phyloP scores from a whole-genome alignment of 306 rosid species.

The Quercus variabilis region DNA sequence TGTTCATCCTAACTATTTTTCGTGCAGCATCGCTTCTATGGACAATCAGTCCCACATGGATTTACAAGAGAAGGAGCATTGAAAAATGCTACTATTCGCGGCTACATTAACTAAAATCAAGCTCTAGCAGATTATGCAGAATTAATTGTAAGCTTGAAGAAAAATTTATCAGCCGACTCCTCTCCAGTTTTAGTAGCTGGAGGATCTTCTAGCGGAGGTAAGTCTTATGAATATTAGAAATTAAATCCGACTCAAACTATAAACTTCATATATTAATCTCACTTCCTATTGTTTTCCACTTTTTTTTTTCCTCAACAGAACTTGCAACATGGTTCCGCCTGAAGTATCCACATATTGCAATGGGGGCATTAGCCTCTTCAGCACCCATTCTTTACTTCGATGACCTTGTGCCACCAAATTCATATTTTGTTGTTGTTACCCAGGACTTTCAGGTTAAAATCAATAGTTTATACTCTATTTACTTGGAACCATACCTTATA shows the following conservation, averaged over 20 bases:
- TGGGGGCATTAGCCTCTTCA: slow-evolving; percentile 50
- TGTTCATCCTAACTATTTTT: not conserved
- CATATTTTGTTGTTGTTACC: slow-evolving; percentile 20
- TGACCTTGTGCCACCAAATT: slow-evolving; percentile 24
- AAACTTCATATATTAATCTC: not conserved
- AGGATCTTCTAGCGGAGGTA: slow-evolving; percentile 73
- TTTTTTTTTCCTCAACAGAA: slow-evolving; percentile 9
- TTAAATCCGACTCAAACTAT: not conserved
- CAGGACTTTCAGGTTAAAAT: slow-evolving; percentile 30
- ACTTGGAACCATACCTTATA: not conserved
- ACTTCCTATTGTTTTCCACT: not conserved
- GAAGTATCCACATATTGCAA: slow-evolving; percentile 40
- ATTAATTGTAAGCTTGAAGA: slow-evolving; percentile 39
- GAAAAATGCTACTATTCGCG: slow-evolving; percentile 48
- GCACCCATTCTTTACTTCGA: slow-evolving; percentile 45
- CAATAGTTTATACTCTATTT: not conserved
- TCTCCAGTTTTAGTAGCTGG: slow-evolving; percentile 59
- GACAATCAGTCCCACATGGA: slow-evolving; percentile 67
- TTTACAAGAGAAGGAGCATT: slow-evolving; percentile 49
- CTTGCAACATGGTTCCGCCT: slow-evolving; percentile 52
- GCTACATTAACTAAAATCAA: slow-evolving; percentile 75
- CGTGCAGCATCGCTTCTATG: slow-evolving; percentile 69
- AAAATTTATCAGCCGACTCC: slow-evolving; percentile 28
- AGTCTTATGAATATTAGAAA: slow-evolving; percentile 5
- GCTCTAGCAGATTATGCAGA: slow-evolving; percentile 79